Percentiles rank a stretch among this genome's conserved stretches.
These are phyloP conservation scores for Suillus subalutaceus DNA, from an alignment of 768 basidiomycete genomes.

Conservation along the genomic window DNA sequence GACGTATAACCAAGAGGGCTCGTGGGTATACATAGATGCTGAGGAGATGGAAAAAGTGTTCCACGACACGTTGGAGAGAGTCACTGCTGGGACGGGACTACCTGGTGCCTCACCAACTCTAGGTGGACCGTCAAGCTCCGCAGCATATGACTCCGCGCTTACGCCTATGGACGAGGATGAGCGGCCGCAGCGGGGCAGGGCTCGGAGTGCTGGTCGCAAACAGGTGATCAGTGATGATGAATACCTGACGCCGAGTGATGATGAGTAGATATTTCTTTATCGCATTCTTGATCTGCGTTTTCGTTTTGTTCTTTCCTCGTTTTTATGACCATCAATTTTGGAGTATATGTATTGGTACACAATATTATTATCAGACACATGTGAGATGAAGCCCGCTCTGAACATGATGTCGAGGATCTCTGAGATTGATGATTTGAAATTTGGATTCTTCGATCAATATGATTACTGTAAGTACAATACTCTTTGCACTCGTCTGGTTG, in stretches of 20 bases:
- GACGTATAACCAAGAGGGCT: conserved; percentile 92
- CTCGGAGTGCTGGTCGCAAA: conserved; percentile 64
- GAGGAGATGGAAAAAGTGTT: conserved; percentile 94
- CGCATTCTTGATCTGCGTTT: background rate
- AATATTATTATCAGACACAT: background rate
- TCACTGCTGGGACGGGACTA: conserved; percentile 67
- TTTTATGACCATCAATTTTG: background rate
- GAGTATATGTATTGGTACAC: conserved; percentile 8
- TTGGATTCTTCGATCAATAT: no score
- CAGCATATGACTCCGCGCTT: conserved; percentile 63
- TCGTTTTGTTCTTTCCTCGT: conserved; percentile 6
- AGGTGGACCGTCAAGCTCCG: conserved; percentile 32
- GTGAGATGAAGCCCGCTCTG: background rate
- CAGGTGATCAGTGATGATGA: conserved; percentile 77
- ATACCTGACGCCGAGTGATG: conserved; percentile 76
- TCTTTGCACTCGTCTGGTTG: no score
- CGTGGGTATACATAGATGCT: conserved; percentile 93
- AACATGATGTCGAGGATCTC: no score
- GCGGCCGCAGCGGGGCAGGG: conserved; percentile 56
- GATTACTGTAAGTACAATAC: no score
- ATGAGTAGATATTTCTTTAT: conserved; percentile 49
- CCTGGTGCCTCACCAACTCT: conserved; percentile 64
- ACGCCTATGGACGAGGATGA: conserved; percentile 86
- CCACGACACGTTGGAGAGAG: conserved; percentile 65
- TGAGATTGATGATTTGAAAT: no score